These are phyloP conservation scores for Phytophthora kernoviae DNA, from an alignment of 352 stramenopile genomes.

Conservation along the genomic window DNA sequence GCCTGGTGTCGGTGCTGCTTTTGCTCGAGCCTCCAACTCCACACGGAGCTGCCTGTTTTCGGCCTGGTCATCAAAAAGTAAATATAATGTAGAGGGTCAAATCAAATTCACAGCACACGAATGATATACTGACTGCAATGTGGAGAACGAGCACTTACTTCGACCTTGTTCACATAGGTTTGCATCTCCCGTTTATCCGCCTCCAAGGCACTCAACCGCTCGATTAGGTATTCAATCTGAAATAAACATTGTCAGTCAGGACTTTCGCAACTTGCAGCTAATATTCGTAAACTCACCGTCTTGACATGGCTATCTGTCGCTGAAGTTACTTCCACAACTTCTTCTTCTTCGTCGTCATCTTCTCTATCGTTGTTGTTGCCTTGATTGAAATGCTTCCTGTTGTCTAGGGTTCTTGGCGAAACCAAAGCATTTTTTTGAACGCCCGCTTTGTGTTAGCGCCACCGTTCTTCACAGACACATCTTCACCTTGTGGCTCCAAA, in stretches of 20 bases:
- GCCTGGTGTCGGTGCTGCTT: neutral
- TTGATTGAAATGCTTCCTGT: constrained; percentile 11
- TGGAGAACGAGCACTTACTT: constrained; percentile 34
- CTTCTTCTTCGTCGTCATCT: constrained; percentile 9
- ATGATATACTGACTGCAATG: too few species aligned
- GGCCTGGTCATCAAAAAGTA: constrained; percentile 12
- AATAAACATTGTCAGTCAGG: constrained; percentile 3
- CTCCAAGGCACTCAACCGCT: constrained; percentile 56
- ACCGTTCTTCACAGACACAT: neutral
- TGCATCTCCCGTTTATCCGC: constrained; percentile 42
- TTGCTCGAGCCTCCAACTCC: constrained; percentile 27
- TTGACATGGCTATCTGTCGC: constrained; percentile 37
- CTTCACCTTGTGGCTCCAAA: constrained; percentile 9
- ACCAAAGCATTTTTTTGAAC: constrained; percentile 12
- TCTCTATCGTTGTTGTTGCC: constrained; percentile 16
- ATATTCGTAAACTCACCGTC: constrained; percentile 30
- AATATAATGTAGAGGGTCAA: neutral
- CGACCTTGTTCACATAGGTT: constrained; percentile 41
- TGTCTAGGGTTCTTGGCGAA: constrained; percentile 17
- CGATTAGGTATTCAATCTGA: constrained; percentile 66
- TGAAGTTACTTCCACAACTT: constrained; percentile 6
- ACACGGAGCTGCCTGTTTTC: constrained; percentile 46
- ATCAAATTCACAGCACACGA: neutral
- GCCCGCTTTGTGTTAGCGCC: neutral
- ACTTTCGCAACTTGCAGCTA: constrained; percentile 4